These are phyloP conservation scores for Phialemoniopsis sp. DNA, from an alignment of 2,329 filamentous ascomycete genomes.

Conservation along the genomic window DNA sequence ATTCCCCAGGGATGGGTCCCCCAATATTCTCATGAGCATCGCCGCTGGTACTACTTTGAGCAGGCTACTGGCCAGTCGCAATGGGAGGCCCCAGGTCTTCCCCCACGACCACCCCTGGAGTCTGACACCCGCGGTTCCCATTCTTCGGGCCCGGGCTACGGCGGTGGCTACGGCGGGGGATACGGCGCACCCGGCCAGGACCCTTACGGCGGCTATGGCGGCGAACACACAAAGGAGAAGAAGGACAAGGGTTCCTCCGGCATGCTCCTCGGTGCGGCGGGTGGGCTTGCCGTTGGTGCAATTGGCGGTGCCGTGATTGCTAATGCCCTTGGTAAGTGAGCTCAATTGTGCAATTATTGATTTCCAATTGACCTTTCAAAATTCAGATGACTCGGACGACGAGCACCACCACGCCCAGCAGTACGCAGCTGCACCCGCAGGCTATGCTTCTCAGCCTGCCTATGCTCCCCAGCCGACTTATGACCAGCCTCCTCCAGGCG, in stretches of 20 bases:
- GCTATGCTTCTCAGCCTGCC: slow-evolving; percentile 5
- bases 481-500: slow-evolving; percentile 1
- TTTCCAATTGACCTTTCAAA: not conserved
- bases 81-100: slow-evolving; percentile 42
- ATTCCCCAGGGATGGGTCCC: slow-evolving; percentile 50
- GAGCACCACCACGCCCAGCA: slow-evolving; percentile 8
- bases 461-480: slow-evolving; percentile 6
- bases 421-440: slow-evolving; percentile 3
- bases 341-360: not conserved
- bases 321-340: slow-evolving; percentile 47
- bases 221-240: slow-evolving; percentile 19
- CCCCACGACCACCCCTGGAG: slow-evolving; percentile 9
- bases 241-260: slow-evolving; percentile 40
- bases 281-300: slow-evolving; percentile 51
- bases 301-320: slow-evolving; percentile 54
- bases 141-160: too few relatives aligned
- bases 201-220: not conserved
- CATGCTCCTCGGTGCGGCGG: slow-evolving; percentile 51
- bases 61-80: slow-evolving; percentile 49
- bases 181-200: not conserved
- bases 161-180: slow-evolving; percentile 1
- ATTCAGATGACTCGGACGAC: slow-evolving; percentile 22
- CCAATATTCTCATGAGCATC: slow-evolving; percentile 48
- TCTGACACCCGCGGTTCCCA: too few relatives aligned
- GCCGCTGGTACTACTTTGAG: slow-evolving; percentile 56